phyloP scores from a whole-genome alignment of 2,329 filamentous ascomycete species.

The Coniella lustricola region DNA sequence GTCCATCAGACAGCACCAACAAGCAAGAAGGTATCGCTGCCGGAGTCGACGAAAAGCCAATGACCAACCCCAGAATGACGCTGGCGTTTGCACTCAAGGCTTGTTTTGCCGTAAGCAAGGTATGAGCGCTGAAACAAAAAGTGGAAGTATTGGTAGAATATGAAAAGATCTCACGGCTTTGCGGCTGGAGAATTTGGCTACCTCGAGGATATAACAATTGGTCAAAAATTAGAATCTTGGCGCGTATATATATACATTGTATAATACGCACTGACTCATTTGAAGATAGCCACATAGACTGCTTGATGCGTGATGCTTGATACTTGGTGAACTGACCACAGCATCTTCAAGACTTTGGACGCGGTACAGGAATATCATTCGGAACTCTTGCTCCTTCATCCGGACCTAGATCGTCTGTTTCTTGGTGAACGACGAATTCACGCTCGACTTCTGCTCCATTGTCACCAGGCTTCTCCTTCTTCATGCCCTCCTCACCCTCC shows the following conservation, averaged over 20 bases:
- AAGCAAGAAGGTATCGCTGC: slow-evolving; percentile 20
- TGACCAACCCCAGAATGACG: background rate
- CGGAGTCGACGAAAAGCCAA: background rate
- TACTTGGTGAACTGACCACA: no score
- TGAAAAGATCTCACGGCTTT: background rate
- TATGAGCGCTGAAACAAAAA: no score
- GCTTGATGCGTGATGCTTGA: no score
- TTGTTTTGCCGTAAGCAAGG: slow-evolving; percentile 13
- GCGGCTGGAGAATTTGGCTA: no score
- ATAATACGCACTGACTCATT: no score
- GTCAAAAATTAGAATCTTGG: no score
- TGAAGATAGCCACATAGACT: no score
- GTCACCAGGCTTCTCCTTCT: background rate
- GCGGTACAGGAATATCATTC: background rate
- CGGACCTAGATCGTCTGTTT: background rate
- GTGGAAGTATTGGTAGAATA: background rate
- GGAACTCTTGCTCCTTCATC: background rate
- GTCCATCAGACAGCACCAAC: no score
- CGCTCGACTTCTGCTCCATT: background rate
- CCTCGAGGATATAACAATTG: no score
- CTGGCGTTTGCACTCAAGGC: slow-evolving; percentile 11
- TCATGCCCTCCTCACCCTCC: background rate
- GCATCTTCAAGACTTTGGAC: background rate
- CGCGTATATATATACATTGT: no score
- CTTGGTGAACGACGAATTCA: background rate